phyloP scores from a whole-genome alignment of 129 eudicot species.

The Sambucus nigra region DNA sequence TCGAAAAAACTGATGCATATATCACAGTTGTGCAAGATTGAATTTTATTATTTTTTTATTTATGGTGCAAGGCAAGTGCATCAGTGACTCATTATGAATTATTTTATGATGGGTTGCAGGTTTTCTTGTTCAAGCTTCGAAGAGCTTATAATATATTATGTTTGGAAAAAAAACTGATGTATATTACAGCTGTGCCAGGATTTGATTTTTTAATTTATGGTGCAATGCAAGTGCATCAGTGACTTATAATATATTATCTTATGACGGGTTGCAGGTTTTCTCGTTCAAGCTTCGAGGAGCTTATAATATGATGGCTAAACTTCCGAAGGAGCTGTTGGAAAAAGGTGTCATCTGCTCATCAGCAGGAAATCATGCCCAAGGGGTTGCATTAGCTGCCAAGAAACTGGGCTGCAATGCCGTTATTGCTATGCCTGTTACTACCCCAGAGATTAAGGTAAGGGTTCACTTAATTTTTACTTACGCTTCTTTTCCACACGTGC shows the following conservation, averaged over 20 bases:
- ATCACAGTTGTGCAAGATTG: background rate
- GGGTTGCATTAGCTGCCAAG: constrained; percentile 89
- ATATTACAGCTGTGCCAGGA: too few species aligned
- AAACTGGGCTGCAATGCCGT: constrained; percentile 87
- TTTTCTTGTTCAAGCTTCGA: constrained; percentile 89
- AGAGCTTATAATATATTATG: constrained; percentile 98
- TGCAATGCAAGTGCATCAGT: too few species aligned
- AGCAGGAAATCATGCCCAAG: constrained; percentile 99
- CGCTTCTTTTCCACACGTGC: constrained; percentile 4
- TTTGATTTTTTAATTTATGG: too few species aligned
- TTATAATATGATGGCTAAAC: constrained; percentile 97
- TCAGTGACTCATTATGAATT: background rate
- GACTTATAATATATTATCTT: too few species aligned
- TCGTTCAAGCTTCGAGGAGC: constrained; percentile 98
- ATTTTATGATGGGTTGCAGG: constrained; percentile 30
- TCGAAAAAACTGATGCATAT: background rate
- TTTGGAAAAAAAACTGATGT: too few species aligned
- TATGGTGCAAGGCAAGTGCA: too few species aligned
- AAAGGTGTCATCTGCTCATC: constrained; percentile 93
- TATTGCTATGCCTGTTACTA: constrained; percentile 94
- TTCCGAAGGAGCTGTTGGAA: constrained; percentile 66
- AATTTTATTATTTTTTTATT: too few species aligned
- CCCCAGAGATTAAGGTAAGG: constrained; percentile 85
- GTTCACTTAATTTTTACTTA: background rate
- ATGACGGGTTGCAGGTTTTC: constrained; percentile 47